Conservation (phyloP, 768 basidiomycete species). For the Ramaria rubella region DNA sequence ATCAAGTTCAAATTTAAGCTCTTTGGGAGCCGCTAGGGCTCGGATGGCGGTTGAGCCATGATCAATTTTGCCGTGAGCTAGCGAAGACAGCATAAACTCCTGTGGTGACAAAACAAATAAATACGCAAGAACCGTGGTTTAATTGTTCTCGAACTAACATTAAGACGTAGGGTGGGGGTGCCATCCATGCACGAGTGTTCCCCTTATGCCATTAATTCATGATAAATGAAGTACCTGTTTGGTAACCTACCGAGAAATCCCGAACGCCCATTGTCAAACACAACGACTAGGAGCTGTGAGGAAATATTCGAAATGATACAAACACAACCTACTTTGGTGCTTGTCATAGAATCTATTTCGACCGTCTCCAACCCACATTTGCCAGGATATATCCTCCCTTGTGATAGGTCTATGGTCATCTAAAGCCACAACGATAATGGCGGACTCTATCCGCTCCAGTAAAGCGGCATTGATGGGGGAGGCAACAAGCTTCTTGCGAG, state of each 20-base stretch:
- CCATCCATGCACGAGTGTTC: conserved; percentile 61
- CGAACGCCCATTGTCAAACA: conserved; percentile 91
- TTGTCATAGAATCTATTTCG: conserved; percentile 95
- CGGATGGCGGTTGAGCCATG: conserved; percentile 48
- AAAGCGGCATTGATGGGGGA: conserved; percentile 59
- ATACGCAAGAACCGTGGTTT: too few relatives aligned
- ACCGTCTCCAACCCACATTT: conserved; percentile 85
- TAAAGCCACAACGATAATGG: conserved; percentile 80
- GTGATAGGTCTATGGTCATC: conserved; percentile 80
- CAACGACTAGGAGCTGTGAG: conserved; percentile 54
- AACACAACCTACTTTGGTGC: conserved; percentile 68
- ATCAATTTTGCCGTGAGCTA: conserved; percentile 68
- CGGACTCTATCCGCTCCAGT: conserved; percentile 78
- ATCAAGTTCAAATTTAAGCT: conserved; percentile 68
- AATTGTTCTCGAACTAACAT: conserved; percentile 26
- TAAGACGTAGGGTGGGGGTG: conserved; percentile 89
- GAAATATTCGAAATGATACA: not conserved
- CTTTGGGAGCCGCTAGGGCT: conserved; percentile 49
- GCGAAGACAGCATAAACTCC: conserved; percentile 79
- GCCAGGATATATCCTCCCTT: conserved; percentile 75
- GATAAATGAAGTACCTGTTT: not conserved
- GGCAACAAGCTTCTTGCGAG: conserved; percentile 55
- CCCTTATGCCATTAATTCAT: conserved; percentile 19
- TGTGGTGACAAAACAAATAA: too few relatives aligned
- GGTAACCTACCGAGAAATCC: conserved; percentile 76